These are phyloP conservation scores for Rubroshorea leprosula DNA, from an alignment of 345 rosid species.

Conservation along the genomic window DNA sequence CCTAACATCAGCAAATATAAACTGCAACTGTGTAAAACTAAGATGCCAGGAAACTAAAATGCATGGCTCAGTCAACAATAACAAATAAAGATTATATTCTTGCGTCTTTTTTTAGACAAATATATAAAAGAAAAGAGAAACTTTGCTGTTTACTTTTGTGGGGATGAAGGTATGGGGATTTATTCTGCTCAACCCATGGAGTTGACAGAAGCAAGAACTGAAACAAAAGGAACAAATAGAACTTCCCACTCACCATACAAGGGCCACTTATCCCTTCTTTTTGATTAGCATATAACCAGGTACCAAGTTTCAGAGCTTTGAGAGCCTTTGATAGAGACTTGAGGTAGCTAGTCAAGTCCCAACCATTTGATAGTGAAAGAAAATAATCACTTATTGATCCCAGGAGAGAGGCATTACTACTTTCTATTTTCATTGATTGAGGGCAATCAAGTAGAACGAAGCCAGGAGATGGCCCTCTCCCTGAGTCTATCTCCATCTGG, in stretches of 20 bases:
- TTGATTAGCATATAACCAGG: conserved; percentile 51
- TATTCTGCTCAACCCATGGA: neutral
- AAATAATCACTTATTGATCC: conserved; percentile 98
- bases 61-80: no score
- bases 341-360: conserved; percentile 93
- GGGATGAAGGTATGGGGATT: neutral
- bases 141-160: no score
- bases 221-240: no score
- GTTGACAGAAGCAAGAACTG: neutral
- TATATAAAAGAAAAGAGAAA: no score
- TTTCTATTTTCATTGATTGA: conserved; percentile 96
- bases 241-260: conserved; percentile 55
- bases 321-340: conserved; percentile 90
- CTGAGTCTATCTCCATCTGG: conserved; percentile 77
- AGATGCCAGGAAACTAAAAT: no score
- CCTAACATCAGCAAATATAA: no score
- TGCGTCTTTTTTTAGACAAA: no score
- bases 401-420: conserved; percentile 81
- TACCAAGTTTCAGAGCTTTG: conserved; percentile 70
- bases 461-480: conserved; percentile 63
- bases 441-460: conserved; percentile 95
- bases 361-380: conserved; percentile 94
- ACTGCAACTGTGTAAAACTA: no score
- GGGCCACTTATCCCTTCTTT: conserved; percentile 82
- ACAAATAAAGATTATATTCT: no score